A percentile compares a stretch with the other conserved stretches of the same genome.
Evolutionary conservation across 352 stramenopile species (phyloP).

Genomic region (Phytophthora crassamura): DNA sequence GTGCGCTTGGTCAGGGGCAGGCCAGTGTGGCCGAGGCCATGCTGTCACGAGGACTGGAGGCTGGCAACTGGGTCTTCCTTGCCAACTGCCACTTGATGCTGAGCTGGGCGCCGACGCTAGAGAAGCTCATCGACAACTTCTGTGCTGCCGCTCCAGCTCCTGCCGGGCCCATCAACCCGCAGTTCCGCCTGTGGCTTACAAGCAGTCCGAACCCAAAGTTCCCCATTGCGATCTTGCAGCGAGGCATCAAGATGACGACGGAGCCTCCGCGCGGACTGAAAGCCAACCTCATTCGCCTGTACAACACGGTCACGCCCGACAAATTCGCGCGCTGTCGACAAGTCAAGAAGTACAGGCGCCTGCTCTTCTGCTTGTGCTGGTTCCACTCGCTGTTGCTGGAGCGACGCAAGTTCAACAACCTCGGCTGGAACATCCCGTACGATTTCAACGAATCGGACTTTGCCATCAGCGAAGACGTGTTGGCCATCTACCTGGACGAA

Average conservation of each 20-base stretch:
- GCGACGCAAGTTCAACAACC: constrained; percentile 96
- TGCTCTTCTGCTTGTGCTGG: constrained; percentile 96
- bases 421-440: constrained; percentile 98
- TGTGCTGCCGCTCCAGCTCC: constrained; percentile 55
- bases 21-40: constrained; percentile 91
- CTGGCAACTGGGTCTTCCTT: constrained; percentile 95
- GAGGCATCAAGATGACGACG: constrained; percentile 97
- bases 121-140: constrained; percentile 94
- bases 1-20: constrained; percentile 94
- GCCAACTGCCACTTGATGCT: constrained; percentile 97
- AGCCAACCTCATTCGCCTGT: constrained; percentile 94
- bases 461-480: constrained; percentile 95
- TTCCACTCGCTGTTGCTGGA: constrained; percentile 97
- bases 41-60: constrained; percentile 84
- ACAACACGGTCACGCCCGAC: constrained; percentile 93
- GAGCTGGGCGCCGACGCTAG: constrained; percentile 94
- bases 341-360: constrained; percentile 90
- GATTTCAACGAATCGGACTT: constrained; percentile 98
- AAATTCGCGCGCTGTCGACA: constrained; percentile 88
- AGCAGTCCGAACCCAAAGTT: constrained; percentile 95
- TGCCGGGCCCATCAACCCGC: constrained; percentile 64
- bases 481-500: constrained; percentile 95
- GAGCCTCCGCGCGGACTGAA: constrained; percentile 93
- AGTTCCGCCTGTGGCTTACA: constrained; percentile 95
- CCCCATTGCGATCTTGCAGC: constrained; percentile 95